Base-by-base conservation (phyloP, 495 filamentous ascomycete genomes). In the Tirmania nivea region DNA sequence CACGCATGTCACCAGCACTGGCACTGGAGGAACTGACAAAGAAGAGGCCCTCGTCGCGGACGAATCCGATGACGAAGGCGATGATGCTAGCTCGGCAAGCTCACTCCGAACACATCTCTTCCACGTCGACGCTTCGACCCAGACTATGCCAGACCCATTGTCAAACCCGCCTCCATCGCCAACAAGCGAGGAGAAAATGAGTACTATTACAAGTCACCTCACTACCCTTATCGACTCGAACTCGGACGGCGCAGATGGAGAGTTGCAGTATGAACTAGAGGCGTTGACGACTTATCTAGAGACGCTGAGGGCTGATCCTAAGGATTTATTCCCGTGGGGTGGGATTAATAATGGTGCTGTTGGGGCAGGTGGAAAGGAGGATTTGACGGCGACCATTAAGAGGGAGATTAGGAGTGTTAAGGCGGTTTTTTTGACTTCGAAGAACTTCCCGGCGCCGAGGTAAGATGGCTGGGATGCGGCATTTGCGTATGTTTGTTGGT, bases 391-490 rank as follows among this genome's bases (percentile, higher is more conserved):
- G 31, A 76, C 72, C 62, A 75, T 92, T 14, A 88, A 82, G 68
- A 75, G 79, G 20, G 85, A 92, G 63, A 94, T 97, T 56, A 71
- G 86, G 51, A 76, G 85, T 57, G 78, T 96, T n/a, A 97, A 97
- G 72, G 17, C 4, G 5, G 89, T 90, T 16, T 69, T 97, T 65
- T 61, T 97, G 63, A 89, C 80, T 70, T 79, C 87, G 20, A 52
- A 16, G 50, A 52, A 52, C 20, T 52, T 37, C 47, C 25, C 48
- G 34, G 63, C 73, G 70, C 55, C 61, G 62, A 42, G 67, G 61
- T 57, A 67, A 31, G 25, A 1, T 31, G 25, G 25, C 7, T 31
- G 25, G 25, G 2, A 31, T 1, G 25, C n/a, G n/a, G n/a, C n/a
- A n/a, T n/a, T n/a, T n/a, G n/a, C n/a, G n/a, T n/a, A n/a, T n/a